A percentile compares a stretch with the other conserved stretches of the same genome.
These are phyloP conservation scores for Spathaspora hagerdaliae DNA, from an alignment of 805 yeast genomes.

Conservation along the genomic window DNA sequence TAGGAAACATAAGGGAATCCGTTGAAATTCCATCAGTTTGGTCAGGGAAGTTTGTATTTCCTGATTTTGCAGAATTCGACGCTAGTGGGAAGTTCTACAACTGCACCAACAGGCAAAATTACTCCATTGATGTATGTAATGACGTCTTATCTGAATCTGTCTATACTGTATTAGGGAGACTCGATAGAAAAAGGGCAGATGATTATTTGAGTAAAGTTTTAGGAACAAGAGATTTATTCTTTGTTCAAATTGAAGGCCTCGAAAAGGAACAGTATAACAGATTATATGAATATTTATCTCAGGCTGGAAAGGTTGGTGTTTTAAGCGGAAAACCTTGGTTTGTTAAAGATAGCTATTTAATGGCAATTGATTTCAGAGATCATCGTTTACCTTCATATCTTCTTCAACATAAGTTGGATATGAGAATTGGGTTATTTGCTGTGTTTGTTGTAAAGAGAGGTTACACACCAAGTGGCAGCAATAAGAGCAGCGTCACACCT, in stretches of 20 bases:
- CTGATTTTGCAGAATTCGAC: slow-evolving; percentile 44
- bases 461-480: slow-evolving; percentile 22
- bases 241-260: slow-evolving; percentile 39
- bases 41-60: slow-evolving; percentile 47
- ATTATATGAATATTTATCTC: slow-evolving; percentile 42
- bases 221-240: slow-evolving; percentile 48
- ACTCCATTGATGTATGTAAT: slow-evolving; percentile 19
- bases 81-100: slow-evolving; percentile 35
- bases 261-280: slow-evolving; percentile 22
- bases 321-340: slow-evolving; percentile 44
- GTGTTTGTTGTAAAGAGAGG: slow-evolving; percentile 36
- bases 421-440: slow-evolving; percentile 25
- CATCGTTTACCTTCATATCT: slow-evolving; percentile 20
- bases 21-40: slow-evolving; percentile 25
- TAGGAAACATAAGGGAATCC: slow-evolving; percentile 4
- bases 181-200: slow-evolving; percentile 52
- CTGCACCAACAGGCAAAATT: slow-evolving; percentile 20
- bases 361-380: slow-evolving; percentile 35
- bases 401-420: slow-evolving; percentile 9
- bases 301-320: slow-evolving; percentile 55
- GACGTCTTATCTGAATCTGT: slow-evolving; percentile 24
- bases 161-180: slow-evolving; percentile 58
- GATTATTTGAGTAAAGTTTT: slow-evolving; percentile 49
- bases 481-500: slow-evolving; percentile 8
- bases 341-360: slow-evolving; percentile 63